Evolutionary conservation across 805 yeast species (phyloP).

Genomic region (Millerago galiae): DNA sequence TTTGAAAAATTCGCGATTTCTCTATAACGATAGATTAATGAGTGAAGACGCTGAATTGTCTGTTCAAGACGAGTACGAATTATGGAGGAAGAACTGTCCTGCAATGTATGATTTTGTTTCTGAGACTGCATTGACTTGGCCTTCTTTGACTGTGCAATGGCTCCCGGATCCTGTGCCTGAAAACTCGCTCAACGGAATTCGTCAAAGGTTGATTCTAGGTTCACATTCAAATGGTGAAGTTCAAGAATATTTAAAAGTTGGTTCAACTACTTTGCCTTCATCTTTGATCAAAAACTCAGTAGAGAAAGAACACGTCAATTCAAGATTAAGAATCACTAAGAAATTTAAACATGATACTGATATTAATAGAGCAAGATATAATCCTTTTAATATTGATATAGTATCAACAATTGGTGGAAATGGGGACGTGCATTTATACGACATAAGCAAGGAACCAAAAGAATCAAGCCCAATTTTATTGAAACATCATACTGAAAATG

Average conservation of each 20-base stretch:
- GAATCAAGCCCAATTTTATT: slow-evolving; percentile 25
- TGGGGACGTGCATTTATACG: slow-evolving; percentile 56
- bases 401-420: slow-evolving; percentile 64
- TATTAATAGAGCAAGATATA: slow-evolving; percentile 64
- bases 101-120: slow-evolving; percentile 79
- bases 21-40: background rate
- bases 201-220: slow-evolving; percentile 54
- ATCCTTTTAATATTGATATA: slow-evolving; percentile 51
- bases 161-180: slow-evolving; percentile 36
- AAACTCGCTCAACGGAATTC: slow-evolving; percentile 22
- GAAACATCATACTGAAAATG: slow-evolving; percentile 56
- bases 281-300: slow-evolving; percentile 21
- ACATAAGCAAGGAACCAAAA: slow-evolving; percentile 23
- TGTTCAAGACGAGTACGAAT: slow-evolving; percentile 53
- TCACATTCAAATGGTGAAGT: slow-evolving; percentile 73
- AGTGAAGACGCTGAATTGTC: slow-evolving; percentile 24
- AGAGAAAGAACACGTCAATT: slow-evolving; percentile 29
- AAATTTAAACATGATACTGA: slow-evolving; percentile 60
- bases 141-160: slow-evolving; percentile 77
- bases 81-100: slow-evolving; percentile 78
- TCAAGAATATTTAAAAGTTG: slow-evolving; percentile 58
- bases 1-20: background rate
- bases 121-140: slow-evolving; percentile 79
- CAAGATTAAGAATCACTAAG: slow-evolving; percentile 54
- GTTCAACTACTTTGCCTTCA: slow-evolving; percentile 51